Percentiles rank a stretch among this genome's conserved stretches.
These are phyloP conservation scores for Gracilariopsis chorda DNA, from an alignment of 23 red algal genomes.

Conservation along the genomic window DNA sequence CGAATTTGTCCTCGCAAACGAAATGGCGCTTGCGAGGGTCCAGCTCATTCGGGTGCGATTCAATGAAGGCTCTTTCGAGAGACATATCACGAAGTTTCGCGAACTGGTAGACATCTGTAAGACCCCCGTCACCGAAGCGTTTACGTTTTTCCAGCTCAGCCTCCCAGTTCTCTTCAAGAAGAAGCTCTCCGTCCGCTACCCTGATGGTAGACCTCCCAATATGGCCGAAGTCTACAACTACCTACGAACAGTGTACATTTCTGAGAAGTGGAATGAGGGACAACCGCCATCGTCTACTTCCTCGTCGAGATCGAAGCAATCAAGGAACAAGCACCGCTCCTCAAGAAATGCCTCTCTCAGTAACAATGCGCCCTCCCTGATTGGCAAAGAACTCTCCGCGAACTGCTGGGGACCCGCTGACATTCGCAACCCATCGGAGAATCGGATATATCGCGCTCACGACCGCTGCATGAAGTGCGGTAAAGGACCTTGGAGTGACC, in stretches of 20 bases:
- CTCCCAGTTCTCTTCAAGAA: neutral
- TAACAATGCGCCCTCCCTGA: no score
- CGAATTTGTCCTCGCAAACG: neutral
- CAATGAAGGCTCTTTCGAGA: neutral
- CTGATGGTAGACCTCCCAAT: neutral
- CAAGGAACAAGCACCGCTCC: no score
- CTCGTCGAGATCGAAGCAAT: no score
- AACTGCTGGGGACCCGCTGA: neutral
- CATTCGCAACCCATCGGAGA: neutral
- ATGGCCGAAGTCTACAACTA: neutral
- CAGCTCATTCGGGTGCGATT: neutral
- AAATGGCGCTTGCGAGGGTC: neutral
- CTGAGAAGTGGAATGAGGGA: neutral
- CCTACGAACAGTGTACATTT: neutral
- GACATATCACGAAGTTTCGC: neutral
- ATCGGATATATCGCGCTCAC: neutral
- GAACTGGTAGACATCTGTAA: neutral
- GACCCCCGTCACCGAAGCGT: neutral
- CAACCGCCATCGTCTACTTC: neutral
- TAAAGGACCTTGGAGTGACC: neutral
- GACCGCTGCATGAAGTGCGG: neutral
- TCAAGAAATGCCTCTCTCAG: no score
- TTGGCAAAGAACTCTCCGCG: neutral
- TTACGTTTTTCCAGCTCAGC: neutral
- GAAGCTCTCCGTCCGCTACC: neutral